Evolutionary conservation across 2,329 filamentous ascomycete genomes (phyloP), one percentile per base, ranked within the genome.

Genomic region (Monosporascus sp.): DNA sequence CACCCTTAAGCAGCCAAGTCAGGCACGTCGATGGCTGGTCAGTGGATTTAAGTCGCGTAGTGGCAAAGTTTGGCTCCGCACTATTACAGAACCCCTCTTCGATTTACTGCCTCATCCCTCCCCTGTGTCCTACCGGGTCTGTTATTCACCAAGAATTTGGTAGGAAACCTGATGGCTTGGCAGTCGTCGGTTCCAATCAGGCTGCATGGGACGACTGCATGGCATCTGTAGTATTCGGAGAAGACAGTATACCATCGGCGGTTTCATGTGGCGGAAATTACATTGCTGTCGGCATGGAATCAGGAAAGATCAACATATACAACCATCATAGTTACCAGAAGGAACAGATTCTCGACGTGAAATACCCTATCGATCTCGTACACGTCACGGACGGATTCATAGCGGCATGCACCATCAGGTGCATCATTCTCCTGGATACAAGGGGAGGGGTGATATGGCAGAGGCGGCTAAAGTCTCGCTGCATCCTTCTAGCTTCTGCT

Each of bases 91-190:
- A 57, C 4, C 69, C 70, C n/a, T 52, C 57, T 2, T 63, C 69
- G 2, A 71, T 72, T n/a, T 66, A 67, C 53, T 63, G 57, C 38
- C 58, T 70, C 2, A 65, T 72, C n/a, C 69, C 65, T 2, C 66
- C 70, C 2, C 62, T 72, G 48, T 72, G 69, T 51, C 70, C 70
- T 2, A 48, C 51, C 8, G 31, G 51, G 5, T 60, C 60, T 0
- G 51, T 57, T 1, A 57, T 63, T 9, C 46, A 57, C n/a, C 50
- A 48, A 11, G 52, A 55, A 20, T 59, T 60, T 47, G 52, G 56
- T 7, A 54, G 46, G 36, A 44, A 31, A 11, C 50, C 48, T 2
- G 56, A 56, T 20, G 54, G 53, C 8, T 22, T 65, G 18, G 20
- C 20, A 35, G 25, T 63, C 1, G 41, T 51, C 11, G 62, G 62